Evolutionary conservation across 495 filamentous ascomycete species (phyloP).

Genomic region (Daldinia loculata): DNA sequence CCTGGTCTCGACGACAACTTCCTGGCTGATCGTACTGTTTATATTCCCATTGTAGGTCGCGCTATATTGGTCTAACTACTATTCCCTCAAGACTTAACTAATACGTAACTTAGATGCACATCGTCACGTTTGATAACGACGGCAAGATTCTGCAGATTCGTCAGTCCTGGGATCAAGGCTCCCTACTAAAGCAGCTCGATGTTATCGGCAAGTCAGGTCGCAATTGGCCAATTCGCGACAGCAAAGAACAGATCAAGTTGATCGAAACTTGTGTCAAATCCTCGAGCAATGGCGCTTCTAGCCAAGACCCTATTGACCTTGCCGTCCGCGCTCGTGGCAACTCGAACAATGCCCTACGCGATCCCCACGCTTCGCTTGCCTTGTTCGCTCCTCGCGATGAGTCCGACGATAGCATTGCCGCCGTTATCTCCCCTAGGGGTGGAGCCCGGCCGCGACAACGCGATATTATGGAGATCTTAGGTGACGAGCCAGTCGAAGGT

Average conservation of each 20-base stretch:
- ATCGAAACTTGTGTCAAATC: constrained; percentile 64
- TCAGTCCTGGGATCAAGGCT: constrained; percentile 94
- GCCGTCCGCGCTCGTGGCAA: constrained; percentile 54
- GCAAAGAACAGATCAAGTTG: constrained; percentile 81
- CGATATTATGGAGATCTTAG: constrained; percentile 62
- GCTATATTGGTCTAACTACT: constrained; percentile 6
- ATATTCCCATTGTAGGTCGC: constrained; percentile 79
- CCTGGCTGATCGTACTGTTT: constrained; percentile 80
- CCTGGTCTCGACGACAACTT: constrained; percentile 95
- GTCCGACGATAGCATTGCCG: constrained; percentile 53
- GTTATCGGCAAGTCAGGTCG: constrained; percentile 88
- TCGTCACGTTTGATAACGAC: constrained; percentile 81
- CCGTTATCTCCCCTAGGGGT: constrained; percentile 62
- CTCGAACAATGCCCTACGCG: constrained; percentile 61
- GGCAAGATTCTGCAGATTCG: constrained; percentile 85
- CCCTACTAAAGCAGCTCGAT: constrained; percentile 89
- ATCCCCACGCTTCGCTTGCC: constrained; percentile 80
- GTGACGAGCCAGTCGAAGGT: constrained; percentile 54
- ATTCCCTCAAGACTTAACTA: constrained; percentile 40
- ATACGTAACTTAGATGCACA: constrained; percentile 71
- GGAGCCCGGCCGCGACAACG: constrained; percentile 57
- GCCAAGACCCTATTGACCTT: constrained; percentile 34
- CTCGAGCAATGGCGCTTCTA: constrained; percentile 35
- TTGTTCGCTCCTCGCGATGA: constrained; percentile 73
- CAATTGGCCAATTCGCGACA: constrained; percentile 94